Evolutionary conservation across 345 rosid species (phyloP).

Genomic region (Camelina hispida): DNA sequence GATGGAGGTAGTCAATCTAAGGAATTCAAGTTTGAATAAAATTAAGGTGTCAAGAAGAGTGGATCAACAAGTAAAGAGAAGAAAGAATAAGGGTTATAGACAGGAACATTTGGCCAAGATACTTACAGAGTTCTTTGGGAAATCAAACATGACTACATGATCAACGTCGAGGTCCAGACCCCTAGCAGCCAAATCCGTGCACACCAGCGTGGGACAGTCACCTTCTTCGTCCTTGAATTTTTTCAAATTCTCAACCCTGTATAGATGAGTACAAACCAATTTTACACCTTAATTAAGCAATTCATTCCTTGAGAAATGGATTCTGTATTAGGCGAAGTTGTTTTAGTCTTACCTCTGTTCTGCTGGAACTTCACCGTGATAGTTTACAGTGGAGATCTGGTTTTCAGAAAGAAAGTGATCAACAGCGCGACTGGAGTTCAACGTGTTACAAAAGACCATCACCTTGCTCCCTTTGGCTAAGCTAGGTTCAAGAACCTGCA

Average conservation of each 20-base stretch:
- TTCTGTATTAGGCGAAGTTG: conserved; percentile 13
- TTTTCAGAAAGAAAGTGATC: conserved; percentile 89
- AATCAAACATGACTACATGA: conserved; percentile 96
- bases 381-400: conserved; percentile 84
- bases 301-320: neutral
- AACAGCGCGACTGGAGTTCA: conserved; percentile 91
- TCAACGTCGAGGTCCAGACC: conserved; percentile 92
- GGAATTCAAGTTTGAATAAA: conserved; percentile 14
- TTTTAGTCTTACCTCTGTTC: conserved; percentile 69
- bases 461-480: conserved; percentile 91
- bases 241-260: conserved; percentile 82
- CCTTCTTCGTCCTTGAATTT: conserved; percentile 89
- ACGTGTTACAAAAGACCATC: conserved; percentile 92
- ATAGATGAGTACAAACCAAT: conserved; percentile 8
- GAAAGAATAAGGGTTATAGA: conserved; percentile 11
- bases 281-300: conserved; percentile 1
- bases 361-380: conserved; percentile 97
- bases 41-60: neutral
- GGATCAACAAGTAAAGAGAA: conserved; percentile 20
- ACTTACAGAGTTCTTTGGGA: conserved; percentile 88
- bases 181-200: conserved; percentile 95
- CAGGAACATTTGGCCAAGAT: neutral
- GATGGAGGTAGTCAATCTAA: conserved; percentile 97
- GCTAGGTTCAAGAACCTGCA: conserved; percentile 95
- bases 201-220: conserved; percentile 92